Conservation (phyloP, 257 asterid species). For the Salvia hispanica region DNA sequence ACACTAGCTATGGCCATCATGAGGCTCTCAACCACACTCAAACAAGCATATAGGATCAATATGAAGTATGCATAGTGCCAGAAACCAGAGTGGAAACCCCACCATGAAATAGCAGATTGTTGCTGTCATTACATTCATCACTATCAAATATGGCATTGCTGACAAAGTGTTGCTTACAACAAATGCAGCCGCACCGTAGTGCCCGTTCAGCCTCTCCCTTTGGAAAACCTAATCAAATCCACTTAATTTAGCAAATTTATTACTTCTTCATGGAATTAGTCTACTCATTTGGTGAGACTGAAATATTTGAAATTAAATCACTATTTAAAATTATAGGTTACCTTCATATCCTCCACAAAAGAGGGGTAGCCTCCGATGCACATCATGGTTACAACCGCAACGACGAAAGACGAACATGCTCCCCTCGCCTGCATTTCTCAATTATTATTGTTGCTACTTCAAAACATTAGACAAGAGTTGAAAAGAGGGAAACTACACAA, state of each 20-base stretch:
- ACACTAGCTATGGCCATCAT: conserved; percentile 96
- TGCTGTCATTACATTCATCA: conserved; percentile 71
- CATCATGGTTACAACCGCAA: conserved; percentile 93
- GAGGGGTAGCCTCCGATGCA: conserved; percentile 96
- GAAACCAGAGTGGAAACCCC: conserved; percentile 44
- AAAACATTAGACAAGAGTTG: no score
- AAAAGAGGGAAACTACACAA: no score
- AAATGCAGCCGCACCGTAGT: conserved; percentile 84
- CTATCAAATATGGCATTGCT: conserved; percentile 70
- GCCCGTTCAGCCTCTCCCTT: conserved; percentile 90
- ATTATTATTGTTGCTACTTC: neutral
- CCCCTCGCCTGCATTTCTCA: conserved; percentile 73
- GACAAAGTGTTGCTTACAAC: conserved; percentile 89
- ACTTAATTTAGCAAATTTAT: neutral
- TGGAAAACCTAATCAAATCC: conserved; percentile 64
- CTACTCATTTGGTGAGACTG: no score
- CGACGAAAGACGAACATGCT: conserved; percentile 89
- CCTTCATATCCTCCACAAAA: conserved; percentile 98
- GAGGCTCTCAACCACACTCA: conserved; percentile 61
- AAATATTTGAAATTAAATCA: no score
- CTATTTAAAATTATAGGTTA: conserved; percentile 24
- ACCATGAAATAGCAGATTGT: conserved; percentile 94
- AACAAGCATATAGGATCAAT: conserved; percentile 21
- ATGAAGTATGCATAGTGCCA: conserved; percentile 73
- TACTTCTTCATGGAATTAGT: no score